A percentile compares a stretch with the other conserved stretches of the same genome.
phyloP scores from a whole-genome alignment of 495 filamentous ascomycete genomes.

The Penicillium argentinense region DNA sequence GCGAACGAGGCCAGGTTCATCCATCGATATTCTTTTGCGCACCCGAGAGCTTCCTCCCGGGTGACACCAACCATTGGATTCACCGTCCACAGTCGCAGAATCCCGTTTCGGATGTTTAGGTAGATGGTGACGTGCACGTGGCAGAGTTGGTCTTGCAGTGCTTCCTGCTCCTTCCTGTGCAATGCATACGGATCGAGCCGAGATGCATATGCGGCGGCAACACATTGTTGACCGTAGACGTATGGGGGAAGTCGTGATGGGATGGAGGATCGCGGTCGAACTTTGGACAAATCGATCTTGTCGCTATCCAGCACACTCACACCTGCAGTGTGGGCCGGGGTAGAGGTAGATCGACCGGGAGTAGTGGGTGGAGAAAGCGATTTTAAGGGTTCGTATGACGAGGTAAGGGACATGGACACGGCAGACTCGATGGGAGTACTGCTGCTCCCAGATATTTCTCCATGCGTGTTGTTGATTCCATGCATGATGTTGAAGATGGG shows the following conservation, averaged over 20 bases:
- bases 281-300: constrained; percentile 30
- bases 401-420: constrained; percentile 29
- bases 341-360: constrained; percentile 12
- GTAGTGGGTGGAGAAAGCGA: constrained; percentile 34
- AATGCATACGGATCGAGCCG: constrained; percentile 86
- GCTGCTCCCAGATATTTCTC: constrained; percentile 19
- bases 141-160: constrained; percentile 78
- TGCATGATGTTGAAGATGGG: constrained; percentile 4
- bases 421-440: constrained; percentile 31
- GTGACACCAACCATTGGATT: constrained; percentile 88
- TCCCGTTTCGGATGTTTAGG: constrained; percentile 94
- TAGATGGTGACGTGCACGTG: constrained; percentile 93
- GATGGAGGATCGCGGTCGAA: constrained; percentile 73
- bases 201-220: constrained; percentile 83
- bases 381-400: constrained; percentile 23
- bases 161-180: constrained; percentile 79
- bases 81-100: constrained; percentile 83
- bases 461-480: neutral
- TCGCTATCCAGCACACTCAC: constrained; percentile 17
- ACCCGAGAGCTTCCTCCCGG: constrained; percentile 86
- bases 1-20: constrained; percentile 85
- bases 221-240: constrained; percentile 85
- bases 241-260: constrained; percentile 67
- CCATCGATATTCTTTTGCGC: constrained; percentile 88
- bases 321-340: constrained; percentile 12